Evolutionary conservation across 73 alveolate genomes (phyloP).

Genomic region (Tetrahymena malaccensis): DNA sequence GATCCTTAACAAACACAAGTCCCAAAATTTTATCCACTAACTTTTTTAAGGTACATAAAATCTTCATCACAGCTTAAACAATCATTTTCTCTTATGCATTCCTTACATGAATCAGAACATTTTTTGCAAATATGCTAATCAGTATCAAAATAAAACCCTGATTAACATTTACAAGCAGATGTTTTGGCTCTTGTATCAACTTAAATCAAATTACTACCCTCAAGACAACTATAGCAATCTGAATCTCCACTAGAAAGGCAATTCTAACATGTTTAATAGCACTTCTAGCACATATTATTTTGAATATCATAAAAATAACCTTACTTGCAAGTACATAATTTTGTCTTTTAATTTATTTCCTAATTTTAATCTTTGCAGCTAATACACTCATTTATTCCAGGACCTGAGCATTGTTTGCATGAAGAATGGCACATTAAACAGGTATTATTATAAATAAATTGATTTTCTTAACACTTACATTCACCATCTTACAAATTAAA

Average conservation of each 20-base stretch:
- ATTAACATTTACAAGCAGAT: background rate
- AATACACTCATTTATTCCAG: background rate
- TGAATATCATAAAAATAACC: background rate
- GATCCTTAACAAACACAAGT: background rate
- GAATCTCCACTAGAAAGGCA: background rate
- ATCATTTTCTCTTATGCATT: background rate
- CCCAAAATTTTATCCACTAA: background rate
- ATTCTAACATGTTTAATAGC: background rate
- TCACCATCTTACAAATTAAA: too few relatives aligned
- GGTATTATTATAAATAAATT: background rate
- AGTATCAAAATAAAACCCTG: background rate
- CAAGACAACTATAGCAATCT: background rate
- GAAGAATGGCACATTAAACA: background rate
- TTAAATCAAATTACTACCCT: background rate
- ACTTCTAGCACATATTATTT: background rate
- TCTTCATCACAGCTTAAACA: background rate
- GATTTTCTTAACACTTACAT: background rate
- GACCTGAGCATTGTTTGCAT: background rate
- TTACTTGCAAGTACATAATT: background rate
- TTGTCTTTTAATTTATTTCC: background rate
- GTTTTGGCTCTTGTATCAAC: background rate
- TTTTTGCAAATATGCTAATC: background rate
- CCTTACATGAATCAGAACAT: background rate
- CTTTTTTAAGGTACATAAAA: background rate
- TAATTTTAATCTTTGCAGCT: background rate